Percentiles rank a stretch among this genome's conserved stretches.
phyloP scores from a whole-genome alignment of 805 yeast species.

The Kuraishia hungarica region DNA sequence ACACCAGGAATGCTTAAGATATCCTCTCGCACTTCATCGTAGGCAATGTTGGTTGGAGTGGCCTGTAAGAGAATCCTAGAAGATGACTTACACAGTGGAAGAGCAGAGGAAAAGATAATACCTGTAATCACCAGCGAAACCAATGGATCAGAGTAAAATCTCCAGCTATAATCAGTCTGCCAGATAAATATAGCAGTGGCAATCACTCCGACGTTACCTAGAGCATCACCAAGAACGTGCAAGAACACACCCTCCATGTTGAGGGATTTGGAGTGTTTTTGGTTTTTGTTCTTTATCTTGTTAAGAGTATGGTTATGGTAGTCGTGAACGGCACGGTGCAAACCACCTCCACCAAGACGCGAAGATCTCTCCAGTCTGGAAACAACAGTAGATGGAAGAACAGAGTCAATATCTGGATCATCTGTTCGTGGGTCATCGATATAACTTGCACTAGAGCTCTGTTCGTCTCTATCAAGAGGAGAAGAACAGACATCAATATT shows the following conservation, averaged over 20 bases:
- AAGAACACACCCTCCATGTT: conserved; percentile 96
- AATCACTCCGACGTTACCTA: conserved; percentile 93
- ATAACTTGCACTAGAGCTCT: background rate
- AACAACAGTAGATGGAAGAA: conserved; percentile 12
- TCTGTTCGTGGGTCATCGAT: background rate
- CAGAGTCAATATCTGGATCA: conserved; percentile 9
- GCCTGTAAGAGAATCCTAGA: conserved; percentile 88
- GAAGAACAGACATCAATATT: background rate
- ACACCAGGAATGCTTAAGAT: conserved; percentile 66
- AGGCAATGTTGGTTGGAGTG: conserved; percentile 76
- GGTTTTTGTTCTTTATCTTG: conserved; percentile 7
- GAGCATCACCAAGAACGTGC: conserved; percentile 93
- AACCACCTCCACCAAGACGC: background rate
- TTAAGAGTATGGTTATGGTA: conserved; percentile 17
- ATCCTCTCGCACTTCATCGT: conserved; percentile 63
- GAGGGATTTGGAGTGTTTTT: conserved; percentile 47
- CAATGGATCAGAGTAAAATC: conserved; percentile 75
- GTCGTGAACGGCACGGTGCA: conserved; percentile 8
- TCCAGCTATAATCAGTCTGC: conserved; percentile 89
- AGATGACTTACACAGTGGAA: conserved; percentile 82
- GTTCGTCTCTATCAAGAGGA: background rate
- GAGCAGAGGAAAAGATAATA: conserved; percentile 84
- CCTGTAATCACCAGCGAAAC: conserved; percentile 79
- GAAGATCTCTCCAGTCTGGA: conserved; percentile 7
- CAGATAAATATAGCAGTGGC: conserved; percentile 84